Evolutionary conservation across 2,329 filamentous ascomycete genomes (phyloP), one percentile per base, ranked within the genome.

Genomic region (Didymella sp.): DNA sequence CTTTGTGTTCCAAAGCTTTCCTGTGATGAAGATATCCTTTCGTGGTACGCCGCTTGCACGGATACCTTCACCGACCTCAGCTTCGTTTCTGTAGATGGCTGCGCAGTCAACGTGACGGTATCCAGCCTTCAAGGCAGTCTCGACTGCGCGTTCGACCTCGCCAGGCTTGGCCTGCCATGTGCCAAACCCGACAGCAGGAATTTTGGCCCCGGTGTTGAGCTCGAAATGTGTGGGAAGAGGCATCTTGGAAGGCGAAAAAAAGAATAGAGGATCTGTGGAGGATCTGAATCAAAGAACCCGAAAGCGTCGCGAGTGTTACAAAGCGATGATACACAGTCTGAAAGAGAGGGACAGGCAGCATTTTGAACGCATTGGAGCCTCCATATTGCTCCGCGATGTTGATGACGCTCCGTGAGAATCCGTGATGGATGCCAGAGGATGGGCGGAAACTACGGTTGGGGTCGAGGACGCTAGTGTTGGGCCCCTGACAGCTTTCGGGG

Each of bases 1-100:
- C 82, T 87, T 89, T 44, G 87, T 84, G 81, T 92, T 92, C 81
- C 90, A 85, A 47, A 93, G 84, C 82, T 94, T 95, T 65, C 89
- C 91, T 38, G 90, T 93, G 58, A 92, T 79, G 78, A 84, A 92
- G 66, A 92, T 85, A 68, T 87, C 79, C 58, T 85, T 81, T 21
- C 89, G 84, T 4, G 87, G 83, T 2, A 90, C 74, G 41, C 84
- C 83, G 21, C 82, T 82, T 38, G 83, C 81, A 71, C 86, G 85
- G 78, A 92, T 90, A 49, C 87, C 89, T 9, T 79, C 77, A 56
- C 89, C 89, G n/a, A 92, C 84, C 72, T 91, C 88, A 54, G 80
- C 76, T 73, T 92, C 90, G 76, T 93, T 94, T 73, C 85, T 86
- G 74, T 94, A 94, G 50, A 87, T 89, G 51, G 87, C 82, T 27